phyloP scores from a whole-genome alignment of 208 protist species.

The Leishmania major region DNA sequence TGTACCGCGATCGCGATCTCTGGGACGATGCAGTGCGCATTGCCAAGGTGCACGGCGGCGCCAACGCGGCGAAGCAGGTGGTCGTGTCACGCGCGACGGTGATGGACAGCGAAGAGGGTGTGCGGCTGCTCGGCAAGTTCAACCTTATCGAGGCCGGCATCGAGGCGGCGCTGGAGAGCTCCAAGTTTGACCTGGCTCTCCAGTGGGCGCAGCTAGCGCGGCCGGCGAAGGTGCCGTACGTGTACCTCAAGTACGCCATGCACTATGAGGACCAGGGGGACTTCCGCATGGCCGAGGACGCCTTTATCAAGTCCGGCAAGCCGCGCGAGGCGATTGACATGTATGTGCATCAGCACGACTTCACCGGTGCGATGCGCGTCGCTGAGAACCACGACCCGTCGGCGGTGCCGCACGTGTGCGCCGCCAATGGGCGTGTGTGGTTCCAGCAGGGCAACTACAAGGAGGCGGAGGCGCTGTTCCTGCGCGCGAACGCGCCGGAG shows the following conservation, averaged over 20 bases:
- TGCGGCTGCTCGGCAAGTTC: slow-evolving; percentile 95
- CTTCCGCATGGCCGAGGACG: slow-evolving; percentile 95
- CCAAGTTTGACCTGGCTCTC: slow-evolving; percentile 95
- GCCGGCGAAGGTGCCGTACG: slow-evolving; percentile 94
- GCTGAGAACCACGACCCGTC: slow-evolving; percentile 94
- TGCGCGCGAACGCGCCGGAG: slow-evolving; percentile 94
- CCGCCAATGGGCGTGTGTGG: slow-evolving; percentile 85
- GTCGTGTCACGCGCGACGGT: slow-evolving; percentile 93
- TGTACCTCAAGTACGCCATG: slow-evolving; percentile 98
- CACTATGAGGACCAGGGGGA: slow-evolving; percentile 96
- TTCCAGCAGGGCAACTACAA: slow-evolving; percentile 92
- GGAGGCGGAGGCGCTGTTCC: slow-evolving; percentile 91
- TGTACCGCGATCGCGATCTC: slow-evolving; percentile 96
- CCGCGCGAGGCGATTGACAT: slow-evolving; percentile 97
- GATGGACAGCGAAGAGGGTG: slow-evolving; percentile 94
- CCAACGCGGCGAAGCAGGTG: slow-evolving; percentile 94
- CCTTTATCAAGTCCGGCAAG: slow-evolving; percentile 96
- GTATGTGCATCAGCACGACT: slow-evolving; percentile 97
- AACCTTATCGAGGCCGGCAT: slow-evolving; percentile 95
- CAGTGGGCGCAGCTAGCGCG: slow-evolving; percentile 91
- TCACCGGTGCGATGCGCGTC: slow-evolving; percentile 95
- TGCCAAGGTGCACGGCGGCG: slow-evolving; percentile 95
- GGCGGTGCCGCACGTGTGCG: slow-evolving; percentile 84
- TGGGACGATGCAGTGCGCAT: slow-evolving; percentile 98
- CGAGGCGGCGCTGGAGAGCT: slow-evolving; percentile 93